phyloP scores from a whole-genome alignment of 345 rosid species.

The Eucalyptus curtisii region DNA sequence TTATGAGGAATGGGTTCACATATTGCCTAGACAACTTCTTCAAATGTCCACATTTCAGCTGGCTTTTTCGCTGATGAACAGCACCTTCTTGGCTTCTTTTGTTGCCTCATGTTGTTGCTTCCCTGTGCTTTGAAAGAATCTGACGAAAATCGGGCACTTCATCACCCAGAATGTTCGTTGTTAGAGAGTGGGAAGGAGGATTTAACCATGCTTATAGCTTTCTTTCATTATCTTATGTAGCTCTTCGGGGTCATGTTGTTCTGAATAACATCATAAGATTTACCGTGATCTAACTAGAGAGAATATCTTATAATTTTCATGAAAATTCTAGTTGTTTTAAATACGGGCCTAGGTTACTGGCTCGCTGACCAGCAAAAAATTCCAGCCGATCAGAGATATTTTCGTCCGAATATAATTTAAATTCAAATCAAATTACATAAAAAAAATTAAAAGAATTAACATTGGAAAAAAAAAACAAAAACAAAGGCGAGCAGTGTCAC shows the following conservation, averaged over 20 bases:
- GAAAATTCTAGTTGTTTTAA: not conserved
- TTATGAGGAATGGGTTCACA: constrained; percentile 22
- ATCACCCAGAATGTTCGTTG: not conserved
- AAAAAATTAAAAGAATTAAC: too few relatives aligned
- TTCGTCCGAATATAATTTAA: too few relatives aligned
- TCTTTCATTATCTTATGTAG: not conserved
- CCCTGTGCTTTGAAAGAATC: not conserved
- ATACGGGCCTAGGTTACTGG: too few relatives aligned
- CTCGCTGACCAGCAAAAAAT: too few relatives aligned
- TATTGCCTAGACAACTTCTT: constrained; percentile 46
- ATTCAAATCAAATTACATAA: too few relatives aligned
- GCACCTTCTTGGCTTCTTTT: not conserved
- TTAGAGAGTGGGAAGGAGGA: not conserved
- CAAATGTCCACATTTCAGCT: constrained; percentile 55
- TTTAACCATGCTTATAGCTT: not conserved
- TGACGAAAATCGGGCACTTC: not conserved
- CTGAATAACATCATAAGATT: not conserved
- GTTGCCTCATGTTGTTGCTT: constrained; percentile 2
- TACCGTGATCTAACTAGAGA: not conserved
- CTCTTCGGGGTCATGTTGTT: not conserved
- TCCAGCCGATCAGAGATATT: too few relatives aligned
- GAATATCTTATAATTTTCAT: not conserved
- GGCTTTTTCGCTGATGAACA: constrained; percentile 30
- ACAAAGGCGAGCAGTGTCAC: too few relatives aligned
- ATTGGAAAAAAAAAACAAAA: too few relatives aligned